Evolutionary conservation across 768 basidiomycete genomes (phyloP), one percentile per base, ranked within the genome.

Genomic region (Vararia minispora): DNA sequence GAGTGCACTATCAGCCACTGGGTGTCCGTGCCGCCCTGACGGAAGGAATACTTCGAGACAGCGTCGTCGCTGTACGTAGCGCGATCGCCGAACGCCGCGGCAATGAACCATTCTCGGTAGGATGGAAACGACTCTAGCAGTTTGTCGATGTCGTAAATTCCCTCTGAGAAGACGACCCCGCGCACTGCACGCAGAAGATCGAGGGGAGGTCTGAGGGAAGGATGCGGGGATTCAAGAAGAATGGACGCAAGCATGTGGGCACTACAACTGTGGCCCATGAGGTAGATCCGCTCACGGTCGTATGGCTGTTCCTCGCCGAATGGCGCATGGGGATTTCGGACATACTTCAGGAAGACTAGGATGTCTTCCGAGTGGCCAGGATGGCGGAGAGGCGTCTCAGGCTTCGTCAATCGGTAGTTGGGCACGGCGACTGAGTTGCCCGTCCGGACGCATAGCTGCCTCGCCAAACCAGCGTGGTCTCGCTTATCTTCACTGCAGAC

Each of bases 241-340:
- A 89, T 71, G 41, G 76, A 72, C 28, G 72, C 58, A 9, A 88
- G 60, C 67, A 89, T 88, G 56, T 90, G 87, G 1, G 86, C 82
- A 43, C 79, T 67, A 59, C 82, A 85, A 57, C 83, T 86, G 57
- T 89, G 87, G 10, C 84, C 85, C 18, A 85, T 62, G 29, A 86
- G 62, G 57, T 72, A 68, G 30, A 88, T 52, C 17, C 39, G 54
- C 21, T 49, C 43, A 2, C 64, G 56, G 50, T 71, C 64, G 37
- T 68, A 69, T 23, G 50, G 54, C 25, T 48, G 34, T 22, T 48
- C 37, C 18, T 39, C 44, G 18, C 47, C 41, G 6, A 46, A 24
- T 4, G 68, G 62, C 4, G 63, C 62, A 8, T 53, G 37, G 73
- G 75, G 78, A 3, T 52, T 44, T 35, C 58, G 45, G 41, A 88